Evolutionary conservation across 2,329 filamentous ascomycete species (phyloP), one percentile per base, ranked within the genome.

Genomic region (Emydomyces testavorans): DNA sequence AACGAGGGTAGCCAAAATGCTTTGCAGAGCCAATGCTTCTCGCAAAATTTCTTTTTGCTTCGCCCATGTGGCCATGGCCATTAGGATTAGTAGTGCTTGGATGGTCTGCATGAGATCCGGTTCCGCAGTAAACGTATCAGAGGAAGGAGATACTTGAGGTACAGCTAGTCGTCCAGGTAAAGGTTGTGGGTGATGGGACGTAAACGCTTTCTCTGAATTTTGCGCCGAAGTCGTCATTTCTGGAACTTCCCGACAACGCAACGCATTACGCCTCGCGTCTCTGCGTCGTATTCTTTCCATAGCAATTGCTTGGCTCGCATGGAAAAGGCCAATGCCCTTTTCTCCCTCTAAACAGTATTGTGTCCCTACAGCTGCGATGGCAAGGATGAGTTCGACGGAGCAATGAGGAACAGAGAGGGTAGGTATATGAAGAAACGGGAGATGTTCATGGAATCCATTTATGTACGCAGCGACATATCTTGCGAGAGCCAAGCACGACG

Each of bases 51-150:
- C 73, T 15, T 70, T 71, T 52, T 78, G 76, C 54, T 72, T 71
- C 46, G 74, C 74, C 76, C 76, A 79, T 0, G 76, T 77, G 7
- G 75, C 75, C 58, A 77, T 73, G 0, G 74, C 75, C 51, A 76
- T 78, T n/a, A 79, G 63, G 2, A 75, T 60, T 6, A 74, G 55
- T n/a, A 75, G 68, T 0, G 72, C 43, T 23, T 50, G 48, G 18
- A 44, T 44, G 4, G 48, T 50, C 20, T 50, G 48, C 16, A 50
- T 46, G 2, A 46, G 35, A 40, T 50, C 48, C 28, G 45, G 32
- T 35, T 46, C 24, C 11, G 32, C 34, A 7, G 23, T 5, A 23
- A 26, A 40, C 70, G 46, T 69, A 66, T 31, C 72, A 69, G 6
- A 71, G 65, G 52, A 16, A 2, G 2, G 15, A 28, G 10, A 1